Base-by-base conservation (phyloP, 257 asterid species). In the Lycium barbarum region DNA sequence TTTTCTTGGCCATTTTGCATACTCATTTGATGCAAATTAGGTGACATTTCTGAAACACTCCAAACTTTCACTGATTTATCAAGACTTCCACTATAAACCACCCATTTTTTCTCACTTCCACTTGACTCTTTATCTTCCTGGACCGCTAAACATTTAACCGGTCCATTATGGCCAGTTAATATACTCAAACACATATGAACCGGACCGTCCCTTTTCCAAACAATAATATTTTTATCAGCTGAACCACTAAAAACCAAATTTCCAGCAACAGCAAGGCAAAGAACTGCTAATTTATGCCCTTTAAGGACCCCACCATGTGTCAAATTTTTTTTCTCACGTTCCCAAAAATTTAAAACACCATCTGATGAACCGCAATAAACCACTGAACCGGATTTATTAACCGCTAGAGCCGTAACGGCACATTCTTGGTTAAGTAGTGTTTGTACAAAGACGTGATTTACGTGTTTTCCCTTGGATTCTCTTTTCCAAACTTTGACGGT, bases 21-120 rank as follows among this genome's bases (percentile, higher is more conserved):
- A 90, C 17, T 43, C 88, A 83, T 79, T 68, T 83, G 85, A 40
- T 88, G 87, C 88, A 88, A 79, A 74, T 90, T 95, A 5, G 92
- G 92, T 40, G 91, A 92, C 90, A 88, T 88, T 67, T 94, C 98
- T 57, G 96, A 90, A 57, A 94, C 93, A 26, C 95, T 92, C 98
- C 98, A 94, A 72, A 94, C 96, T 84, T 93, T 94, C 8, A 94
- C 97, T 0, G 97, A 94, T 79, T 93, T 94, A 80, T 93, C 98
- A 36, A 94, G 93, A 70, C 98, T 94, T 45, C 98, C 97, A 71
- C 98, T 94, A 4, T 93, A 94, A 36, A 94, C 96, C 59, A 92
- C 84, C 97, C 98, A 94, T 67, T 87, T 88, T 58, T 61, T 89
- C 7, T 92, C 91, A 18, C 82, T 86, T 4, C 78, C 80, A 58